These are phyloP conservation scores for Hevea brasiliensis DNA, from an alignment of 345 rosid genomes.

Conservation along the genomic window DNA sequence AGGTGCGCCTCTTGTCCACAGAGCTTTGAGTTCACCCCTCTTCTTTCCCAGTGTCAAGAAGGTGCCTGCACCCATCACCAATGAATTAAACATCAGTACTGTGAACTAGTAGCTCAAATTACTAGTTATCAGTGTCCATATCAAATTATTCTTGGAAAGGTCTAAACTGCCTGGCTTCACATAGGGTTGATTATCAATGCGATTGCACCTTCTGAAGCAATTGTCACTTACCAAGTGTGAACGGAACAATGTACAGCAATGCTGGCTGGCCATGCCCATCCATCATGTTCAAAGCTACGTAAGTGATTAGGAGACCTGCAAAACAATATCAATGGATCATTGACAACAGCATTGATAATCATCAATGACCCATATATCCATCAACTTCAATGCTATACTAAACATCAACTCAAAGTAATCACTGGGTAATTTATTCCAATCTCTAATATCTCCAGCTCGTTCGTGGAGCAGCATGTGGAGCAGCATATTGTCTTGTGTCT, in stretches of 20 bases:
- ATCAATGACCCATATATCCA: background rate
- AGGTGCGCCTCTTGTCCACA: slow-evolving; percentile 86
- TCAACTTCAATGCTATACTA: background rate
- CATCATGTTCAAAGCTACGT: slow-evolving; percentile 39
- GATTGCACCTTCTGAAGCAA: background rate
- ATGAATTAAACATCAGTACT: background rate
- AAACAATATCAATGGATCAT: too few species aligned
- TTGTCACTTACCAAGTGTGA: slow-evolving; percentile 28
- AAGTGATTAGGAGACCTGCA: slow-evolving; percentile 37
- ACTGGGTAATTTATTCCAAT: too few species aligned
- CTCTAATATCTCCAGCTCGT: too few species aligned
- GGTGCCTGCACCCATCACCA: slow-evolving; percentile 53
- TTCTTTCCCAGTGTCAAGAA: slow-evolving; percentile 65
- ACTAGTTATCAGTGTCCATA: too few species aligned
- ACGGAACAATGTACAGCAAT: slow-evolving; percentile 36
- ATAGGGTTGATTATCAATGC: accelerated
- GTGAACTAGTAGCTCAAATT: background rate
- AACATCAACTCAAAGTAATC: too few species aligned
- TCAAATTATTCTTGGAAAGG: too few species aligned
- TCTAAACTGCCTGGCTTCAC: too few species aligned
- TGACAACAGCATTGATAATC: too few species aligned
- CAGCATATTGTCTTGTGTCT: background rate
- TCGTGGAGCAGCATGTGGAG: too few species aligned
- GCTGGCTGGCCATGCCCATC: slow-evolving; percentile 43
- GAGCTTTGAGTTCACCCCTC: slow-evolving; percentile 77